Conservation (phyloP, 441 rosid species). For the Mallotus repandus region DNA sequence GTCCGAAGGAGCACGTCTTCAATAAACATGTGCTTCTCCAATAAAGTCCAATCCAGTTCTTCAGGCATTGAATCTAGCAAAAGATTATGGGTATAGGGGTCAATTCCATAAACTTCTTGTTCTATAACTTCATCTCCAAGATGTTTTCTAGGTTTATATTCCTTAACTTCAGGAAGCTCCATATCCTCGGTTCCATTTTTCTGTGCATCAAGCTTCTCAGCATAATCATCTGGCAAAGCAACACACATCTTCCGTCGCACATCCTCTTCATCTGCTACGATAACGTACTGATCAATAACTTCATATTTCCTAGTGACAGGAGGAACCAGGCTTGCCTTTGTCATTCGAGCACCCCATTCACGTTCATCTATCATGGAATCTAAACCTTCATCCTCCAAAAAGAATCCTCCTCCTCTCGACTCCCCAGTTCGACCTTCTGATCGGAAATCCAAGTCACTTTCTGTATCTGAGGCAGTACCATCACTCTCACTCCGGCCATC, state of each 20-base stretch:
- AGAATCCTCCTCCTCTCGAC: slow-evolving; percentile 60
- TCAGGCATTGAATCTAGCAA: slow-evolving; percentile 98
- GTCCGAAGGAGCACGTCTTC: slow-evolving; percentile 87
- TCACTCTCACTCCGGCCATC: slow-evolving; percentile 63
- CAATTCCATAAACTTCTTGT: slow-evolving; percentile 99
- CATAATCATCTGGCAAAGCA: slow-evolving; percentile 93
- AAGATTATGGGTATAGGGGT: slow-evolving; percentile 97
- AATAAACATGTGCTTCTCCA: slow-evolving; percentile 77
- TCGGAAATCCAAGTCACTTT: slow-evolving; percentile 76
- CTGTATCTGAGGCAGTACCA: slow-evolving; percentile 79
- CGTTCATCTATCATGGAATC: slow-evolving; percentile 82
- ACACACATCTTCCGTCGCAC: slow-evolving; percentile 90
- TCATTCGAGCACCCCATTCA: slow-evolving; percentile 99
- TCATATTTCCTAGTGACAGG: slow-evolving; percentile 99
- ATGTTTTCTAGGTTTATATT: slow-evolving; percentile 86
- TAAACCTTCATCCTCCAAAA: slow-evolving; percentile 54
- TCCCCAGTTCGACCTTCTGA: slow-evolving; percentile 60
- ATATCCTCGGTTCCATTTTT: slow-evolving; percentile 92
- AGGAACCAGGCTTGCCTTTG: slow-evolving; percentile 96
- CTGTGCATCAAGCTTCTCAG: slow-evolving; percentile 92
- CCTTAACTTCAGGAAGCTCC: slow-evolving; percentile 99
- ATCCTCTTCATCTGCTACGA: slow-evolving; percentile 92
- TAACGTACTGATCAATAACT: slow-evolving; percentile 74
- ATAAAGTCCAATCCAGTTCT: slow-evolving; percentile 77
- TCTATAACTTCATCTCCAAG: slow-evolving; percentile 92